Base-by-base conservation (phyloP, 2,329 filamentous ascomycete genomes). In the Pseudovirgaria hyperparasitica region DNA sequence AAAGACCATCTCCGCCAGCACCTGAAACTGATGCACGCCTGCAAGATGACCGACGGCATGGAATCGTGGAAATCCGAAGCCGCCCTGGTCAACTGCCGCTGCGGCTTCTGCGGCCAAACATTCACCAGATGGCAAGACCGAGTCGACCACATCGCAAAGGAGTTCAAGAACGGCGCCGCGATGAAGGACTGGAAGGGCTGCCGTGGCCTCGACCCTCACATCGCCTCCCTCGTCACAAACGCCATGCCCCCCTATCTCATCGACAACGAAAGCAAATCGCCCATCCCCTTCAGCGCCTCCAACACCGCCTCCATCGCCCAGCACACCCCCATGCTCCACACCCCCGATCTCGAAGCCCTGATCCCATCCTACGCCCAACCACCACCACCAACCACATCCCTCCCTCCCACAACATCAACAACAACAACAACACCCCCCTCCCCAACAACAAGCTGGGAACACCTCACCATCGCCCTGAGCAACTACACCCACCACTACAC, bases 1-100 rank as follows among this genome's bases (percentile, higher is more conserved):
- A 74, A 74, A 45, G 70, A 75, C 39, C 70, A 75, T 40, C 56
- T 75, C 9, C 62, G 69, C 26, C 70, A 75, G 39, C 70, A 75
- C 43, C 48, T 74, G 17, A 60, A 68, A 19, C 50, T 74, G 28
- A 70, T 73, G 58, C 70, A 75, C 40, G 59, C 61, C 33, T 65
- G 63, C 37, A 80, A 78, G 35, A 62, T 72, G 45, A 57, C 74
- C 61, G 40, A 55, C 54, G 45, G 59, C 54, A 76, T 72, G 76
- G 38, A 85, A 66, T 70, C 69, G 19, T 75, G 70, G 70, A 70
- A 68, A 41, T 64, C 64, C 16, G 61, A 62, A 26, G 64, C 62
- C 4, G 60, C 60, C 10, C 60, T 64, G 26, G 62, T 75, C 39
- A 67, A 63, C 26, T 59, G 58, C 16, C 55, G 65, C 6, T 71